Conservation (phyloP, 2,329 filamentous ascomycete genomes). For the Alternaria consortialis region DNA sequence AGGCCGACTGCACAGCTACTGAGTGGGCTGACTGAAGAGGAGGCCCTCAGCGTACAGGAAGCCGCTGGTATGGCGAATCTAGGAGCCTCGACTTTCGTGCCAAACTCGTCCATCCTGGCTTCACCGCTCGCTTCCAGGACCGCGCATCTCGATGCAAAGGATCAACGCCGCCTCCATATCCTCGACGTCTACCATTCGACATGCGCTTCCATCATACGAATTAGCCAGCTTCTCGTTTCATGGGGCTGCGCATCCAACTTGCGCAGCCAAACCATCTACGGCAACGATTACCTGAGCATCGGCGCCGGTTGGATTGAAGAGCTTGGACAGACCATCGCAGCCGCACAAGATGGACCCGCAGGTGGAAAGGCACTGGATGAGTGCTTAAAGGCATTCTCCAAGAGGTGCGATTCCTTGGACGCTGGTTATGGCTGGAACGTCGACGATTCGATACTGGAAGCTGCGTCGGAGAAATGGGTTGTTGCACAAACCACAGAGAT, state of each 20-base stretch:
- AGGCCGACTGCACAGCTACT: slow-evolving; percentile 77
- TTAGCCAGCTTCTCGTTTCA: slow-evolving; percentile 49
- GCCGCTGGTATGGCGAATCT: slow-evolving; percentile 72
- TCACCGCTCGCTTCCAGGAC: slow-evolving; percentile 34
- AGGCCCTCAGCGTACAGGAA: slow-evolving; percentile 77
- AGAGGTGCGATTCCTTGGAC: slow-evolving; percentile 58
- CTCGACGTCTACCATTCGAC: slow-evolving; percentile 77
- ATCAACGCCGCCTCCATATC: slow-evolving; percentile 72
- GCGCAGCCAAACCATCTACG: slow-evolving; percentile 39
- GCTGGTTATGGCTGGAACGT: slow-evolving; percentile 58
- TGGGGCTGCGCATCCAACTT: slow-evolving; percentile 43
- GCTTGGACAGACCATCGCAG: slow-evolving; percentile 41
- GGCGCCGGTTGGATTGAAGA: slow-evolving; percentile 46
- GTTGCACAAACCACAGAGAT: slow-evolving; percentile 73
- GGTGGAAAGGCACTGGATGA: slow-evolving; percentile 37
- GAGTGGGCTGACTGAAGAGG: slow-evolving; percentile 77
- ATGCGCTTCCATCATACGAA: slow-evolving; percentile 62
- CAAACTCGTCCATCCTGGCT: slow-evolving; percentile 55
- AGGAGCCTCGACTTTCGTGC: slow-evolving; percentile 60
- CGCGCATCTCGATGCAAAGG: slow-evolving; percentile 66
- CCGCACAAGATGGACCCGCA: slow-evolving; percentile 43
- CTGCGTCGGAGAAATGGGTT: slow-evolving; percentile 69
- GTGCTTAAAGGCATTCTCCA: slow-evolving; percentile 60
- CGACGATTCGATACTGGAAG: slow-evolving; percentile 60
- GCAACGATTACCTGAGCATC: slow-evolving; percentile 40